Evolutionary conservation across 2,329 filamentous ascomycete species (phyloP).

Genomic region (Arachnomyces sp.): DNA sequence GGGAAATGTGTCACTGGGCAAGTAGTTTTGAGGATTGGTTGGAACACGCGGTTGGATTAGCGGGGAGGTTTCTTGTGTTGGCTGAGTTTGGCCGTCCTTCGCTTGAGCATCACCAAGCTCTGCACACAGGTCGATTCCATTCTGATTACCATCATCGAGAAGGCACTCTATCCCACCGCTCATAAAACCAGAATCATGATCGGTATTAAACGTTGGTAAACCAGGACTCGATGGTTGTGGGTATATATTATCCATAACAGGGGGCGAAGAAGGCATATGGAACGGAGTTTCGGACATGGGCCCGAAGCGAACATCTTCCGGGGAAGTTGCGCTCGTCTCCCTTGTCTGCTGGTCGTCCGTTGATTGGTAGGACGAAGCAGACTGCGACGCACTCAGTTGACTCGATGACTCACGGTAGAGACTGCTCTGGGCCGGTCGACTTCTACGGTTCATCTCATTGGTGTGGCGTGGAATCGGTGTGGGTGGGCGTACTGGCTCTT

Average conservation of each 20-base stretch:
- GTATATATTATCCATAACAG: constrained; percentile 57
- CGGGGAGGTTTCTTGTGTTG: not conserved
- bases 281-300: constrained; percentile 58
- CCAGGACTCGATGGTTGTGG: constrained; percentile 73
- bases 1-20: constrained; percentile 8
- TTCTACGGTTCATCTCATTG: constrained; percentile 23
- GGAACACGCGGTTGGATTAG: not conserved
- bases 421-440: constrained; percentile 37
- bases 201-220: constrained; percentile 50
- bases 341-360: constrained; percentile 25
- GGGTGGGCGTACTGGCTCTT: constrained; percentile 40
- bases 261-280: constrained; percentile 84
- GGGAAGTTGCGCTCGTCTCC: constrained; percentile 42
- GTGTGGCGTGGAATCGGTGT: constrained; percentile 33
- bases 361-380: constrained; percentile 25
- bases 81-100: not conserved
- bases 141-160: constrained; percentile 52
- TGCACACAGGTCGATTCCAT: constrained; percentile 9
- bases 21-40: not conserved
- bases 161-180: constrained; percentile 66
- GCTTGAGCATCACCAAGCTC: not conserved
- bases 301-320: constrained; percentile 43
- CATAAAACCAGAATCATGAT: constrained; percentile 72
- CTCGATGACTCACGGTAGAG: constrained; percentile 55
- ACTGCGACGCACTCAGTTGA: constrained; percentile 27